Base-by-base conservation (phyloP, 1,139 yeast species). In the Lodderomyces oxycetoniae region DNA sequence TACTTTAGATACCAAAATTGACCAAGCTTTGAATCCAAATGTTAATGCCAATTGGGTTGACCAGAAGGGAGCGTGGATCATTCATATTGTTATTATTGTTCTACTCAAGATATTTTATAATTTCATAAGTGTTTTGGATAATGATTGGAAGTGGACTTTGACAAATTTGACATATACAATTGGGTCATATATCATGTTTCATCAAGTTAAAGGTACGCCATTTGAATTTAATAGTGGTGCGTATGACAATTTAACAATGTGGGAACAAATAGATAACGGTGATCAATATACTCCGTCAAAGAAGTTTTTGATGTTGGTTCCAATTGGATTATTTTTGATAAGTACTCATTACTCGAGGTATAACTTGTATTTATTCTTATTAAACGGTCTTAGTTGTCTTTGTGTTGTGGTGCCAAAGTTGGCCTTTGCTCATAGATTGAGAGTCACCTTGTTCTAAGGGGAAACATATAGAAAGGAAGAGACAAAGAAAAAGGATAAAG, bases 241-340 rank as follows among this genome's bases (percentile, higher is more conserved):
- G 0, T 91, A 84, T 59, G 98, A 91, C 57, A 82, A 87, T 53
- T 71, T 91, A 49, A 91, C 96, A 19, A 86, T 91, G 96, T 91
- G 98, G 98, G 98, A 91, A 60, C 98, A 91, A 61, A 82, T 91
- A 45, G 96, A 91, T 59, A 82, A 89, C 50, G 98, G 97, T 41
- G 96, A 88, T 54, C 95, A 88, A 57, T 91, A 89, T 57, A 91
- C 98, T 0, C 98, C 98, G 4, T 80, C 96, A 17, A 88, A 91
- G 67, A 91, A 91, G 61, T 91, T 88, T 53, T 67, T 91, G 48
- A 75, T 89, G 65, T 78, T 86, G 40, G 96, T 91, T 11, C 98
- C 98, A 26, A 85, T 91, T 46, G 81, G 78, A 7, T 69, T 91
- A 51, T 91, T 91, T 52, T 70, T 91, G 48, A 70, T 88, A 34